These are phyloP conservation scores for Haberlea rhodopensis DNA, from an alignment of 257 asterid genomes.

Conservation along the genomic window DNA sequence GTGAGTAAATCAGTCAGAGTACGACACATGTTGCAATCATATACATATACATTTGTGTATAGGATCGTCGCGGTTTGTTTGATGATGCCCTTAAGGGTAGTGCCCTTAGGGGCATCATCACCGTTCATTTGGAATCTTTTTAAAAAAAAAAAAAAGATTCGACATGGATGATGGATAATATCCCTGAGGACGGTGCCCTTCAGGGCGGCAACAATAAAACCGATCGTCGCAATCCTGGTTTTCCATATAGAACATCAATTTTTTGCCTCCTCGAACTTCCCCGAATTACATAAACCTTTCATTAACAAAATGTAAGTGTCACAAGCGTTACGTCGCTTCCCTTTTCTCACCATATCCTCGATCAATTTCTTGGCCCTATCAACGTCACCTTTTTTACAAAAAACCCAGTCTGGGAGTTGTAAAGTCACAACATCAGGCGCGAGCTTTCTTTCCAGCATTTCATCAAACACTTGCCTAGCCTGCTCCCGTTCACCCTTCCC, in stretches of 20 bases:
- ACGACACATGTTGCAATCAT: too few relatives aligned
- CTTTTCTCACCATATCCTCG: conserved; percentile 66
- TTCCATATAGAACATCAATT: conserved; percentile 91
- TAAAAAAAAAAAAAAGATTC: too few relatives aligned
- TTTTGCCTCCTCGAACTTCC: conserved; percentile 65
- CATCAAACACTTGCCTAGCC: conserved; percentile 32
- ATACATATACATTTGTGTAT: too few relatives aligned
- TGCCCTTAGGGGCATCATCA: too few relatives aligned
- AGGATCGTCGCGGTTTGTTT: too few relatives aligned
- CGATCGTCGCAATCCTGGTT: conserved; percentile 91
- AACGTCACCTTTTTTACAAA: conserved; percentile 59
- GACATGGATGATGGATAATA: too few relatives aligned
- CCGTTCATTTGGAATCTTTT: too few relatives aligned
- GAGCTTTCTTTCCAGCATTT: conserved; percentile 43
- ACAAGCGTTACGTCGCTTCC: conserved; percentile 59
- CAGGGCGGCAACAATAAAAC: too few relatives aligned
- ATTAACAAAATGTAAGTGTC: conserved; percentile 66
- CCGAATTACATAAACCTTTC: conserved; percentile 68
- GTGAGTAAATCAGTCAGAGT: too few relatives aligned
- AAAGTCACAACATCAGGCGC: conserved; percentile 75
- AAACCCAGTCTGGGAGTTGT: conserved; percentile 71
- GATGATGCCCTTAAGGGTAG: too few relatives aligned
- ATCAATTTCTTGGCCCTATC: conserved; percentile 55
- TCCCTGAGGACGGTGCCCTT: too few relatives aligned
- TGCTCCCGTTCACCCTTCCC: conserved; percentile 50